Evolutionary conservation across 2,329 filamentous ascomycete species (phyloP), one percentile per base, ranked within the genome.

Genomic region (Aspergillus fischeri): DNA sequence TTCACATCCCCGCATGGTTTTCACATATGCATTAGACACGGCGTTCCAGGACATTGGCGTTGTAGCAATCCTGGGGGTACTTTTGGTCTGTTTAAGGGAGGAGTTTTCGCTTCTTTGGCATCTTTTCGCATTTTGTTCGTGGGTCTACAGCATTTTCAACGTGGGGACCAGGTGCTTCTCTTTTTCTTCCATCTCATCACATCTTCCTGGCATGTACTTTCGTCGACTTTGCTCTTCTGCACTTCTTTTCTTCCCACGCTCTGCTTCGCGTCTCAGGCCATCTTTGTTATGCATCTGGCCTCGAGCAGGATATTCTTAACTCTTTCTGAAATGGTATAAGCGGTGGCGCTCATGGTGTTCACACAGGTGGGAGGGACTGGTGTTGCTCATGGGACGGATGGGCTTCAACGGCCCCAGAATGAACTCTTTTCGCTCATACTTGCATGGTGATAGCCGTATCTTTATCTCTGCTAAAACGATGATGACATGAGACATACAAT

Each of bases 331-430:
- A 56, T 59, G 53, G 63, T 67, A 57, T 61, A 60, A 72, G 67
- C 69, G 61, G 59, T 57, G 70, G 70, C 69, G 70, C 69, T 68
- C 56, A 65, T 65, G 69, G 68, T 68, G 62, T 73, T 70, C 58
- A 52, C 24, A 47, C 59, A 32, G 52, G 52, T 61, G 61, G 57
- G 59, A 52, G 57, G 52, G 56, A 59, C 60, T 42, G 65, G 65
- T 59, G 61, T 70, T 67, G 53, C 60, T 59, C 53, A 51, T 59
- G 52, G 53, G 27, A 32, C 51, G 57, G 53, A 54, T 47, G 59
- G 21, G 44, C 44, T 47, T 25, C 11, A 47, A 27, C 5, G 24
- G 44, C 10, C 24, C 21, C 11, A 47, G 44, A 47, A 57, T 50
- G 47, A 41, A 28, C 49, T 49, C 28, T 47, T 54, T 55, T 54